Conservation (phyloP, 306 rosid species). For the Corylus heterophylla region DNA sequence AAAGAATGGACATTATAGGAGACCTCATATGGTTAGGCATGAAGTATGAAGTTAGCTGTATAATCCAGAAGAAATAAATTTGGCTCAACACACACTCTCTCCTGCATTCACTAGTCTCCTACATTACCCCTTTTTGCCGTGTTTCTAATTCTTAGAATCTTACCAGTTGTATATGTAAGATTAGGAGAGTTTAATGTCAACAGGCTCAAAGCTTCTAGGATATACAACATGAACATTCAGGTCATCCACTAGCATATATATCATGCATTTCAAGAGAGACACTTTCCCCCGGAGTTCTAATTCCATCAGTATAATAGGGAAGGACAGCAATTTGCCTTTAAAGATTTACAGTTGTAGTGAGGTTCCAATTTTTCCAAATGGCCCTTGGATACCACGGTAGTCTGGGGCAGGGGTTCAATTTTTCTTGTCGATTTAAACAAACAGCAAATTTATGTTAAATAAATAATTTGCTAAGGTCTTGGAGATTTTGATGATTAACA, state of each 20-base stretch:
- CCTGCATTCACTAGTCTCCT: background rate
- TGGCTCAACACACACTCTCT: background rate
- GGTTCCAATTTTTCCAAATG: background rate
- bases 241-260: background rate
- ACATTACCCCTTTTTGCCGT: background rate
- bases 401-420: background rate
- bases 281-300: background rate
- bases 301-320: background rate
- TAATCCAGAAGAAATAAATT: background rate
- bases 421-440: background rate
- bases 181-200: background rate
- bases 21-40: background rate
- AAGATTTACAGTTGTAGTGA: background rate
- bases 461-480: background rate
- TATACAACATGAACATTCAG: background rate
- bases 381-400: background rate
- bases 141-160: background rate
- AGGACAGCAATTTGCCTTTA: background rate
- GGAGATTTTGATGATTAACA: slow-evolving; percentile 22
- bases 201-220: background rate
- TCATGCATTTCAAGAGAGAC: background rate
- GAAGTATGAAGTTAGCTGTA: slow-evolving; percentile 1
- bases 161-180: background rate
- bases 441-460: background rate
- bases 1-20: background rate